Evolutionary conservation across 441 rosid genomes (phyloP), one percentile per base, ranked within the genome.

Genomic region (Adansonia grandidieri): DNA sequence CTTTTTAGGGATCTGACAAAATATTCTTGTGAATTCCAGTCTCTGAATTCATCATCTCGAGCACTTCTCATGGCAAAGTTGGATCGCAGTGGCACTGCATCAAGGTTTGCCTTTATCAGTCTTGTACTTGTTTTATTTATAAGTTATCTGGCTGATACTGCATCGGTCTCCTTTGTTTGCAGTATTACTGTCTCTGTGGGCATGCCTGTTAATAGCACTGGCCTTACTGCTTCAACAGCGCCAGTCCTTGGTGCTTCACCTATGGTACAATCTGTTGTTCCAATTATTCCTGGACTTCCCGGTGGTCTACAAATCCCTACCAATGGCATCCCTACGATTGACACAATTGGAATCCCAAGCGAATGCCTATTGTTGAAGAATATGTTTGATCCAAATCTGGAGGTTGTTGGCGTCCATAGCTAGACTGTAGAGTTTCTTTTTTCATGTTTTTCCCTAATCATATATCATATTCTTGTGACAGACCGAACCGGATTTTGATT

Each of bases 331-430:
- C 88, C 97, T 80, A 42, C 81, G 4, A 44, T 89, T 0, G 88
- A 96, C 81, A 81, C 94, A 57, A 77, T 94, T 24, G 98, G 98
- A 57, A 73, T 80, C 77, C 99, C 97, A 40, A 93, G 94, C 68
- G 98, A 96, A 86, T 96, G 96, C 82, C 73, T 96, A 47, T 69
- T 96, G 69, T 85, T 96, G 84, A 96, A 93, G 88, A 96, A 96
- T 79, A 96, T 96, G 99, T 96, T 96, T 85, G 98, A 96, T 87
- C 98, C 99, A 17, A 88, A 74, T 24, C 13, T 80, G 64, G 99
- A 96, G 98, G 97, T 91, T 64, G 97, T 90, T 64, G 2, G 89
- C 56, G 71, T 71, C 45, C n/a, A 2, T 45, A 51, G 1, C 58
- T 60, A 69, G 9, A 24, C 9, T 24, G 6, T 10, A 0, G 50